A percentile compares a stretch with the other conserved stretches of the same genome.
Conservation (phyloP, 495 filamentous ascomycete species). For the Filosporella fistucella region DNA sequence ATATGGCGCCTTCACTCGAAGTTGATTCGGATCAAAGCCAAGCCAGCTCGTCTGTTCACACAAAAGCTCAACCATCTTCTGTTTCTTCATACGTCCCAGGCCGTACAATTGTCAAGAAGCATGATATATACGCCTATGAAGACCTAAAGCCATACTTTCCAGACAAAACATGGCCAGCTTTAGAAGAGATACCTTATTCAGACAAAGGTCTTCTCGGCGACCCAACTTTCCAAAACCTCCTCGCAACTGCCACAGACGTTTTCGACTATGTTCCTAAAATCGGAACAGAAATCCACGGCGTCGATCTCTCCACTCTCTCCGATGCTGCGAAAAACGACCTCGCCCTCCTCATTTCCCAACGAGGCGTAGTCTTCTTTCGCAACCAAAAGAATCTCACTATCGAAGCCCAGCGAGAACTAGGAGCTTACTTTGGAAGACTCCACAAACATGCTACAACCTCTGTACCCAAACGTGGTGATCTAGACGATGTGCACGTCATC, state of each 20-base stretch:
- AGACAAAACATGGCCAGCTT: conserved; percentile 45
- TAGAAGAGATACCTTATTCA: conserved; percentile 45
- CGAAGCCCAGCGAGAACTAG: conserved; percentile 59
- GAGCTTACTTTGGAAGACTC: conserved; percentile 58
- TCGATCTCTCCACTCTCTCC: conserved; percentile 62
- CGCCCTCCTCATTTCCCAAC: conserved; percentile 62
- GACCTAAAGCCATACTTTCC: conserved; percentile 55
- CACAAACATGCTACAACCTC: conserved; percentile 62
- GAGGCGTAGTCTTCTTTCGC: conserved; percentile 73
- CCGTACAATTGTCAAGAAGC: conserved; percentile 28
- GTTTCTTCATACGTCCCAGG: conserved; percentile 12
- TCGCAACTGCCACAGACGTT: conserved; percentile 29
- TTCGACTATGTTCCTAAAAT: conserved; percentile 52
- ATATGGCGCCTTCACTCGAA: conserved; percentile 19
- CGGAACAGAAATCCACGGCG: conserved; percentile 67
- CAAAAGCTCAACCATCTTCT: background rate
- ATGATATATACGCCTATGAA: conserved; percentile 49
- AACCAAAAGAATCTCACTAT: conserved; percentile 58
- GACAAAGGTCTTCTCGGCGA: conserved; percentile 55
- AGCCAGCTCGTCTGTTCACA: background rate
- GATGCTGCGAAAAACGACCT: conserved; percentile 72
- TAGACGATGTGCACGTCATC: conserved; percentile 69
- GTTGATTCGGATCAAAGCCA: background rate
- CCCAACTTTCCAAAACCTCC: conserved; percentile 45
- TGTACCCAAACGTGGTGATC: conserved; percentile 49